Evolutionary conservation across 805 yeast species (phyloP), one percentile per base, ranked within the genome.

Genomic region (Ogataea pilisensis): DNA sequence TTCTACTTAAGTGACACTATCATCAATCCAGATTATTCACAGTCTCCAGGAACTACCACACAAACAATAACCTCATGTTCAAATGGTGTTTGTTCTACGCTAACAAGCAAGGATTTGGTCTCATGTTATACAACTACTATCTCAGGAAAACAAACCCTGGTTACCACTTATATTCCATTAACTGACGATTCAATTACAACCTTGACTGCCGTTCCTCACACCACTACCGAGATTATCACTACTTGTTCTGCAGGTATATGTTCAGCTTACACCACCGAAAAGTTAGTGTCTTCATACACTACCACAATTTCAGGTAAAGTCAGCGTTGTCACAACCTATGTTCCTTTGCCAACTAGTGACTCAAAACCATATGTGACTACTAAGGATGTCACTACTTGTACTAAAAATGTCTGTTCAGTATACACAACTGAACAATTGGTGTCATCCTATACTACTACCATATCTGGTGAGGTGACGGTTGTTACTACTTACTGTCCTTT

Each of bases 261-360:
- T 39, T 31, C 49, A 4, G 38, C 39, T 9, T 38, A 26, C 34
- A 40, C 47, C 14, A 26, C 48, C 8, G 34, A 36, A 19, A 50
- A 50, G 31, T 27, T 53, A 12, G 52, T 51, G 27, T 49, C 62
- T 8, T 47, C 55, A 11, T 54, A 59, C 46, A 44, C 53, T 11
- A 51, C 55, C 2, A 46, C 53, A 11, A 39, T 55, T 33, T 42
- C 48, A 8, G 60, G 53, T 12, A 26, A 26, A 11, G 44, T 42
- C 13, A 46, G 56, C 2, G 55, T 47, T 29, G 38, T 54, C 12
- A 56, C 61, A 2, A 48, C 53, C 9, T 46, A 38, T 30, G 31
- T 40, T 31, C 51, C 57, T 8, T 8, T 22, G 9, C 11, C 26
- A 7, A 22, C 26, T 8, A 11, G 11, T 11, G 26, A 22, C n/a